Conservation (phyloP, 2,329 filamentous ascomycete species). For the Trichoderma simmonsii region DNA sequence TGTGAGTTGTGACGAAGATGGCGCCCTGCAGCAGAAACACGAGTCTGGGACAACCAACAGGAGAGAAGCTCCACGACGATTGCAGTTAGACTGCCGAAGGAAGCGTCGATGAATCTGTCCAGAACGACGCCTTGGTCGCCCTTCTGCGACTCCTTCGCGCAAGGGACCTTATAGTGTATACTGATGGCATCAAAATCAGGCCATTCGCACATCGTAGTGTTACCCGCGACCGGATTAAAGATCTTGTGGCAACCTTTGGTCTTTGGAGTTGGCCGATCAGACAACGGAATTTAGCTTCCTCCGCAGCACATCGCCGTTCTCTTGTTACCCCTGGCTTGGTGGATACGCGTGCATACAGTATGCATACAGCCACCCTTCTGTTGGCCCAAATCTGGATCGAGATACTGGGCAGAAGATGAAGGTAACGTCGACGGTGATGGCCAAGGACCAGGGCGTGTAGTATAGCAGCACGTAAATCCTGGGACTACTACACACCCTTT, state of each 20-base stretch:
- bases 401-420: not conserved
- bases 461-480: not conserved
- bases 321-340: not conserved
- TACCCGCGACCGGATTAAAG: not conserved
- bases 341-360: not conserved
- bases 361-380: not conserved
- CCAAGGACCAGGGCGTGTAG: not conserved
- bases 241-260: not conserved
- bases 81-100: not conserved
- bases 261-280: slow-evolving; percentile 1
- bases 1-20: slow-evolving; percentile 13
- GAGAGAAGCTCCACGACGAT: not conserved
- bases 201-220: not conserved
- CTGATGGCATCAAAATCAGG: not conserved
- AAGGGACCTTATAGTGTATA: not conserved
- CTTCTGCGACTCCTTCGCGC: not conserved
- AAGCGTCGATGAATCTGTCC: not conserved
- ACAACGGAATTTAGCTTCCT: not conserved
- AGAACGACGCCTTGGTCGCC: not conserved
- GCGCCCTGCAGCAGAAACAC: not conserved
- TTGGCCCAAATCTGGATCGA: slow-evolving; percentile 1
- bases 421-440: slow-evolving; percentile 8
- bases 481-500: not conserved
- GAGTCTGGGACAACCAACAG: not conserved
- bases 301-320: not conserved